phyloP scores from a whole-genome alignment of 352 stramenopile genomes.

The Globisporangium uncinulatum region DNA sequence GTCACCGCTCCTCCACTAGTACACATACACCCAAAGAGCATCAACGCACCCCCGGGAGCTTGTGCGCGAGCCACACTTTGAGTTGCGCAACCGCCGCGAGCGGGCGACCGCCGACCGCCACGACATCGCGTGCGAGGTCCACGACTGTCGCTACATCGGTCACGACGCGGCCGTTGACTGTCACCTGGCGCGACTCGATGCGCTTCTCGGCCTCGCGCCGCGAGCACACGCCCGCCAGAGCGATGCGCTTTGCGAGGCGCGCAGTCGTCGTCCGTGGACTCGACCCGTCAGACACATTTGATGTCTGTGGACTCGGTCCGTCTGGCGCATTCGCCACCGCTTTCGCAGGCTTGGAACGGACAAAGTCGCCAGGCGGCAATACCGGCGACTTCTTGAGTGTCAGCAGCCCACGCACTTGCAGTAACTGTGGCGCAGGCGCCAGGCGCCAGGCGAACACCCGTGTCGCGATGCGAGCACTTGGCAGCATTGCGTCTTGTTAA shows the following conservation, averaged over 20 bases:
- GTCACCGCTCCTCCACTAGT: background rate
- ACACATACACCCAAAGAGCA: background rate
- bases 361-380: background rate
- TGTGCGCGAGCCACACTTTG: slow-evolving; percentile 87
- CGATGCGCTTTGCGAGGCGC: slow-evolving; percentile 79
- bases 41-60: slow-evolving; percentile 64
- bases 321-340: too few relatives aligned
- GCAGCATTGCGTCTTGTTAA: too few relatives aligned
- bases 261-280: slow-evolving; percentile 12
- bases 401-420: slow-evolving; percentile 9
- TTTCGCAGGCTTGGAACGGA: background rate
- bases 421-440: background rate
- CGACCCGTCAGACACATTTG: too few relatives aligned
- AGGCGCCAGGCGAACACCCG: background rate
- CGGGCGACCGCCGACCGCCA: slow-evolving; percentile 49
- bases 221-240: slow-evolving; percentile 77
- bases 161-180: slow-evolving; percentile 67
- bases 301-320: too few relatives aligned
- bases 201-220: slow-evolving; percentile 78
- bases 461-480: background rate
- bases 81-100: slow-evolving; percentile 30
- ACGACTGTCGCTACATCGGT: slow-evolving; percentile 56
- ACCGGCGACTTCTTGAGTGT: slow-evolving; percentile 27
- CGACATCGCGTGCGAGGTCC: slow-evolving; percentile 36
- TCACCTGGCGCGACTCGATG: slow-evolving; percentile 66